phyloP scores from a whole-genome alignment of 139 green algal species.

The Pleodorina starrii region DNA sequence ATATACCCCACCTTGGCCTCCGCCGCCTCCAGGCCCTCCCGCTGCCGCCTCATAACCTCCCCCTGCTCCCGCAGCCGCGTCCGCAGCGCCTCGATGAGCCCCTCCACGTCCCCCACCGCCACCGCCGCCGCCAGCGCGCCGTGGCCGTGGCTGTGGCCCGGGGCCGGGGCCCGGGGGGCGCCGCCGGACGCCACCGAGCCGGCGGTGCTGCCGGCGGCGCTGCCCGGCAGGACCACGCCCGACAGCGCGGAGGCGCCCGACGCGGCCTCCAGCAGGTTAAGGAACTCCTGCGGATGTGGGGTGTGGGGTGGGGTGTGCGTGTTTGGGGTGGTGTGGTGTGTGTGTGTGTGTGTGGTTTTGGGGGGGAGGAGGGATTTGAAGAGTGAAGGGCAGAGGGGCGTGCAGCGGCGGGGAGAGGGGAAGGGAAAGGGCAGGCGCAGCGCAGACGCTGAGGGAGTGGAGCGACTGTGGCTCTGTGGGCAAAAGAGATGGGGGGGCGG shows the following conservation, averaged over 20 bases:
- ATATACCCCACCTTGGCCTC: background rate
- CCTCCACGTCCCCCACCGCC: conserved; percentile 10
- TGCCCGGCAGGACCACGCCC: no score
- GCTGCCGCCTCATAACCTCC: conserved; percentile 9
- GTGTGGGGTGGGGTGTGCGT: no score
- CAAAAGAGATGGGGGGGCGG: no score
- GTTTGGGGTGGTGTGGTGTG: no score
- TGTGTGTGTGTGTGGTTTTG: no score
- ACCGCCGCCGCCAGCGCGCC: background rate
- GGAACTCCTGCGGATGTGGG: conserved; percentile 1
- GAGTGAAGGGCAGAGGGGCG: no score
- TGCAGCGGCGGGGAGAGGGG: no score
- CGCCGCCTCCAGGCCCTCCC: conserved; percentile 7
- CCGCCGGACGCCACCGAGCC: background rate
- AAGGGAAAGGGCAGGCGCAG: no score
- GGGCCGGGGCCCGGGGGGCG: no score
- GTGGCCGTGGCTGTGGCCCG: background rate
- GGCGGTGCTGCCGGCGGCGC: background rate
- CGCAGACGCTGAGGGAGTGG: no score
- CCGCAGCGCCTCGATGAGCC: background rate
- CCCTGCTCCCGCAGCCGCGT: conserved; percentile 15
- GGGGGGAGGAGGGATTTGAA: no score
- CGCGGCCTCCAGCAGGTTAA: background rate
- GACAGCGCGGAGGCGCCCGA: background rate
- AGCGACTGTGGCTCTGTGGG: no score